Evolutionary conservation across 257 asterid species (phyloP).

Genomic region (Asclepias syriaca): DNA sequence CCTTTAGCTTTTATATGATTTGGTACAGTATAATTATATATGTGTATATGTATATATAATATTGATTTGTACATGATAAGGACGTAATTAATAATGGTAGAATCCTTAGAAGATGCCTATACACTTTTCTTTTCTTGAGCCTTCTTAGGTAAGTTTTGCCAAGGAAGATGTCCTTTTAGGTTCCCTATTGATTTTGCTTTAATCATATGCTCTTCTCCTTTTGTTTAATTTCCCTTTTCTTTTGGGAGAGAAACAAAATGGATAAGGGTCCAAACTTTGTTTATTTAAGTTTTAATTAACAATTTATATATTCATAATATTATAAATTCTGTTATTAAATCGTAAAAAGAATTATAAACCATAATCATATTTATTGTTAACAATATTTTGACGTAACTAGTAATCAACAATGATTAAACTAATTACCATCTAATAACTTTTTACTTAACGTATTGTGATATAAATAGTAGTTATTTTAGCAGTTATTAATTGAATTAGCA

Average conservation of each 20-base stretch:
- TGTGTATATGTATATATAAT: not conserved
- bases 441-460: no score
- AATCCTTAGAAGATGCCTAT: not conserved
- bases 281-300: not conserved
- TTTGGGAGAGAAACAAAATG: not conserved
- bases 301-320: no score
- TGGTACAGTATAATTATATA: not conserved
- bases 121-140: not conserved
- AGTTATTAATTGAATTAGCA: no score
- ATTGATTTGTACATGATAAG: not conserved
- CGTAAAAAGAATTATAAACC: no score
- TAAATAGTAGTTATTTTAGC: no score
- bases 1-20: constrained; percentile 2
- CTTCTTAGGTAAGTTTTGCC: not conserved
- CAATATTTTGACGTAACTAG: no score
- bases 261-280: not conserved
- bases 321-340: no score
- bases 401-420: no score
- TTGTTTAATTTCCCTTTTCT: no score
- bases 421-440: no score
- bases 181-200: not conserved
- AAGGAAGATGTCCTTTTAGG: not conserved
- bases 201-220: not conserved
- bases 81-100: not conserved
- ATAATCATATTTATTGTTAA: no score